These are phyloP conservation scores for Spathaspora sp. DNA, from an alignment of 805 yeast genomes.

Conservation along the genomic window DNA sequence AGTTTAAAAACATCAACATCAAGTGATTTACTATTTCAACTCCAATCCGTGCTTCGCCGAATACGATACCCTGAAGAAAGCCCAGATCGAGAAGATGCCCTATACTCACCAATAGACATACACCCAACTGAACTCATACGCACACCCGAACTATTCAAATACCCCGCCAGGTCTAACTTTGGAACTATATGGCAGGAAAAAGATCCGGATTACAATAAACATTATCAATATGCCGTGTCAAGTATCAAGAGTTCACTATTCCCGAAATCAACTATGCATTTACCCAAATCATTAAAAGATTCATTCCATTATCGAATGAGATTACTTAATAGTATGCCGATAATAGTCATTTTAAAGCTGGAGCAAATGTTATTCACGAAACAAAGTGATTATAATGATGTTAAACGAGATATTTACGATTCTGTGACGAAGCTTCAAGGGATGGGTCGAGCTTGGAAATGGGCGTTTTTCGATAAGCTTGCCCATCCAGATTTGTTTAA, in stretches of 20 bases:
- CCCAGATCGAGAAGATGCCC: neutral
- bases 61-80: neutral
- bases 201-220: neutral
- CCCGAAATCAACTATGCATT: neutral
- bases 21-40: neutral
- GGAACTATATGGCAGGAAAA: neutral
- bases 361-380: neutral
- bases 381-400: neutral
- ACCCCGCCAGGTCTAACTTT: neutral
- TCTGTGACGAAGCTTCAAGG: neutral
- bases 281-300: neutral
- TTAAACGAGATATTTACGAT: neutral
- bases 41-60: neutral
- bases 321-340: neutral
- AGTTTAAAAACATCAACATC: neutral
- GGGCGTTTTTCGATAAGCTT: neutral
- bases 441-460: neutral
- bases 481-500: conserved; percentile 20
- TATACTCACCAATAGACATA: neutral
- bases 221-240: neutral
- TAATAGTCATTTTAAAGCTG: neutral
- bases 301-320: neutral
- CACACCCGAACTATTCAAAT: neutral
- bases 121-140: neutral
- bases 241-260: neutral